Evolutionary conservation across 169 alveolate species (phyloP).

Genomic region (Plasmodium relictum): DNA sequence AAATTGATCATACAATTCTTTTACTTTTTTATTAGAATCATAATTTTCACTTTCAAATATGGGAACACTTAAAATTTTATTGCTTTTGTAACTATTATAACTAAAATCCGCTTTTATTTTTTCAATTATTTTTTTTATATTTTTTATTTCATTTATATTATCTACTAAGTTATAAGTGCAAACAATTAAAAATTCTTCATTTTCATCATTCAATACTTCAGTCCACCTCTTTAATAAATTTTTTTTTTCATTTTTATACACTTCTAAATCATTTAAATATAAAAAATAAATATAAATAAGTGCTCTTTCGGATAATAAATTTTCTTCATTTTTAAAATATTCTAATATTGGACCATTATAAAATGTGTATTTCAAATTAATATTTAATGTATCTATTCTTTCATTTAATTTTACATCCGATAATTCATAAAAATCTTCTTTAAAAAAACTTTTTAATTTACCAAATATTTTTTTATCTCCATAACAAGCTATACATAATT

Average conservation of each 20-base stretch:
- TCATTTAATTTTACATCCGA: slow-evolving; percentile 66
- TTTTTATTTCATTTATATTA: slow-evolving; percentile 60
- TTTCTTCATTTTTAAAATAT: slow-evolving; percentile 66
- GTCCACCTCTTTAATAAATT: slow-evolving; percentile 36
- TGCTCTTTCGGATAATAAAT: slow-evolving; percentile 21
- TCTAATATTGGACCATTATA: slow-evolving; percentile 65
- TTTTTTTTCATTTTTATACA: slow-evolving; percentile 61
- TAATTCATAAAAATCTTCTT: slow-evolving; percentile 60
- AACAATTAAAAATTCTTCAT: slow-evolving; percentile 58
- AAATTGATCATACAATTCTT: slow-evolving; percentile 72
- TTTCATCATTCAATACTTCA: slow-evolving; percentile 42
- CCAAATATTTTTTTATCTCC: slow-evolving; percentile 50
- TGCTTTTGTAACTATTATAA: slow-evolving; percentile 57
- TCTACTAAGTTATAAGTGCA: slow-evolving; percentile 56
- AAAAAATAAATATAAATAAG: slow-evolving; percentile 63
- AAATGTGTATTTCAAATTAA: slow-evolving; percentile 33
- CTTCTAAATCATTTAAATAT: slow-evolving; percentile 44
- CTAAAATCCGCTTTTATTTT: slow-evolving; percentile 45
- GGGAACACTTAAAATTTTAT: slow-evolving; percentile 64
- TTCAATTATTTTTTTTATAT: slow-evolving; percentile 39
- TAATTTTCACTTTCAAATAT: slow-evolving; percentile 28
- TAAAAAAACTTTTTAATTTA: slow-evolving; percentile 50
- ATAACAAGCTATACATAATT: slow-evolving; percentile 45
- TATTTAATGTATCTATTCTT: slow-evolving; percentile 26
- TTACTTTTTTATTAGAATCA: slow-evolving; percentile 32